These are phyloP conservation scores for Kodamaea neixiangensis DNA, from an alignment of 805 yeast genomes.

Conservation along the genomic window DNA sequence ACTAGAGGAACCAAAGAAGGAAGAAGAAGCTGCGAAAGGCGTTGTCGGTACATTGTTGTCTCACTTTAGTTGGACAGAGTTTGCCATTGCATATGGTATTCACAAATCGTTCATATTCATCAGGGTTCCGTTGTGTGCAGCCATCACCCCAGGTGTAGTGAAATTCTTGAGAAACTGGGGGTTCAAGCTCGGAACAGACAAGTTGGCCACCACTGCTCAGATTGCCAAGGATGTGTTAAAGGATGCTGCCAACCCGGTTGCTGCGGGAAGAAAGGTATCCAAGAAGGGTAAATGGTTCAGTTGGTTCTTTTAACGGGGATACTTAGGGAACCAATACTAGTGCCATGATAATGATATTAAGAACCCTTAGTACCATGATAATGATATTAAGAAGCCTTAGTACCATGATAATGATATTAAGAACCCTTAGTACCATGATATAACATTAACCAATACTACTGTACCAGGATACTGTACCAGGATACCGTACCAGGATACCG, in stretches of 20 bases:
- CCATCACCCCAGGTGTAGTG: conserved; percentile 83
- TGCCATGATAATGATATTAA: too few relatives aligned
- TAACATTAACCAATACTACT: too few relatives aligned
- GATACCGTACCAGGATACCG: too few relatives aligned
- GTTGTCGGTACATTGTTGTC: conserved; percentile 18
- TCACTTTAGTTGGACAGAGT: conserved; percentile 70
- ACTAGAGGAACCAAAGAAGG: conserved; percentile 21
- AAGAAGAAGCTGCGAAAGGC: conserved; percentile 8
- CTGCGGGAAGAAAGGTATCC: conserved; percentile 53
- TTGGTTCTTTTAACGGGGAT: conserved; percentile 63
- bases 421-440: too few relatives aligned
- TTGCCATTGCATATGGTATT: conserved; percentile 87
- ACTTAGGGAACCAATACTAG: too few relatives aligned
- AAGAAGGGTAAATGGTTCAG: conserved; percentile 57
- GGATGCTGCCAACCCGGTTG: conserved; percentile 45
- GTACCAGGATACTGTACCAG: too few relatives aligned
- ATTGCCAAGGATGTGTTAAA: conserved; percentile 35
- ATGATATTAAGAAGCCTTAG: too few relatives aligned
- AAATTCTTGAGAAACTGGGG: conserved; percentile 70
- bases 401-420: too few relatives aligned
- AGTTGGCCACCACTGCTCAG: conserved; percentile 42
- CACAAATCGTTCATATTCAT: conserved; percentile 86
- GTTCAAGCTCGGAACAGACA: conserved; percentile 65
- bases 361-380: too few relatives aligned
- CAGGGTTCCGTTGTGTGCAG: conserved; percentile 88